Evolutionary conservation across 2,329 filamentous ascomycete genomes (phyloP).

Genomic region (Cordyceps pruinosa): DNA sequence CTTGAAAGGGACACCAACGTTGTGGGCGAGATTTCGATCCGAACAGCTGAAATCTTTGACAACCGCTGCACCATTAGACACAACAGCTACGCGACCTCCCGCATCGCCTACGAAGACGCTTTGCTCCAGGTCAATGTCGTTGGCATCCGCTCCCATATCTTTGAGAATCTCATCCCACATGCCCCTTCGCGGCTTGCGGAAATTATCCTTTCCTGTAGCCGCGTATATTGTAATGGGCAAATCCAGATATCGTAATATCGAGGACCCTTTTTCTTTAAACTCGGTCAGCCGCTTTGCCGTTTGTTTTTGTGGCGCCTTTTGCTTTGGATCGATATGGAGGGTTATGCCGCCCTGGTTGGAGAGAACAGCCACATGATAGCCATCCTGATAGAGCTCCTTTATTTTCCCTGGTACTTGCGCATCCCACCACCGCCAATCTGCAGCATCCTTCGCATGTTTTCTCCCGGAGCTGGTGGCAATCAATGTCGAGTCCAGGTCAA

Average conservation of each 20-base stretch:
- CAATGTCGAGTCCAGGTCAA: slow-evolving; percentile 80
- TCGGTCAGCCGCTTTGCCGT: slow-evolving; percentile 58
- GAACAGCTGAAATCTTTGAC: slow-evolving; percentile 59
- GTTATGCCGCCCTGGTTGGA: slow-evolving; percentile 85
- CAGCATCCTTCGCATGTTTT: slow-evolving; percentile 60
- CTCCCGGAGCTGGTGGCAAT: slow-evolving; percentile 76
- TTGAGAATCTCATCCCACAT: slow-evolving; percentile 70
- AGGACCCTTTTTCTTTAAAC: slow-evolving; percentile 76
- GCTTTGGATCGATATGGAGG: slow-evolving; percentile 66
- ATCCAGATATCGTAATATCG: slow-evolving; percentile 64
- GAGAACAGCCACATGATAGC: slow-evolving; percentile 69
- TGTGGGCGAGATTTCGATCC: slow-evolving; percentile 75
- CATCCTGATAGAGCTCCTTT: slow-evolving; percentile 62
- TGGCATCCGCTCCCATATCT: slow-evolving; percentile 52
- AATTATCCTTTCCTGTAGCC: slow-evolving; percentile 74
- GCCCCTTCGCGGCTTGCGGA: slow-evolving; percentile 76
- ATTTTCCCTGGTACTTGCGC: slow-evolving; percentile 59
- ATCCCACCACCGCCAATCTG: slow-evolving; percentile 96
- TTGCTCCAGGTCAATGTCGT: slow-evolving; percentile 57
- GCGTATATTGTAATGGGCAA: slow-evolving; percentile 78
- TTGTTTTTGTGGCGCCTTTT: slow-evolving; percentile 50
- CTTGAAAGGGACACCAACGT: slow-evolving; percentile 70
- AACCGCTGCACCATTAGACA: slow-evolving; percentile 19
- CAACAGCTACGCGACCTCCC: slow-evolving; percentile 47
- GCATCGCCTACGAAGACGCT: slow-evolving; percentile 93